Conservation (phyloP, 192 early-diverging fungal species). For the Coemansia sp. region DNA sequence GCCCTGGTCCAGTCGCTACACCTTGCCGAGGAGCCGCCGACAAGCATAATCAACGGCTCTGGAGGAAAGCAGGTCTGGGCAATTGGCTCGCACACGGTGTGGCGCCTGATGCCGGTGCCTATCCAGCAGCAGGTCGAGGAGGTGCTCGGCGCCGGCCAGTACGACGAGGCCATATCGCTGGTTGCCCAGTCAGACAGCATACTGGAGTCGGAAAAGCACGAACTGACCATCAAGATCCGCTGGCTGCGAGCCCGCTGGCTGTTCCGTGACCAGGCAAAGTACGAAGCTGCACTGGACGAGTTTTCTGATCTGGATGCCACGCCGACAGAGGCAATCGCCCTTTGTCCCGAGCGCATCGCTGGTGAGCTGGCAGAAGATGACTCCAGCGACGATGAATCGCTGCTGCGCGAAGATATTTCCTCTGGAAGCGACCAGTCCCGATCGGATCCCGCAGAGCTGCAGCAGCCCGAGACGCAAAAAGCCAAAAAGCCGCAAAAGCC, state of each 20-base stretch:
- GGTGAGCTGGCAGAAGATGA: constrained; percentile 58
- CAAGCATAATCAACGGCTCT: constrained; percentile 56
- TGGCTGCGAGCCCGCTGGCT: constrained; percentile 70
- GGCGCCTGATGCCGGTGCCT: constrained; percentile 64
- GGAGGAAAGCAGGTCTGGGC: constrained; percentile 77
- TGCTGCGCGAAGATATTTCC: background rate
- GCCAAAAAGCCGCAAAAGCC: constrained; percentile 1
- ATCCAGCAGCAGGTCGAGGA: constrained; percentile 66
- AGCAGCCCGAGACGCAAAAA: background rate
- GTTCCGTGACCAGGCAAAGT: constrained; percentile 59
- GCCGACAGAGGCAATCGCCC: constrained; percentile 65
- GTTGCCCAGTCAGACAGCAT: constrained; percentile 74
- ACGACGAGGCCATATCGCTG: constrained; percentile 73
- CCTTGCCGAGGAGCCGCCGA: constrained; percentile 59
- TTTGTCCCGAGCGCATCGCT: constrained; percentile 71
- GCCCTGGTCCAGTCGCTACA: constrained; percentile 80
- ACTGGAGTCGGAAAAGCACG: constrained; percentile 66
- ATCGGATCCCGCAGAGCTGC: background rate
- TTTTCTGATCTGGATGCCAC: constrained; percentile 67
- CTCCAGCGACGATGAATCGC: constrained; percentile 13
- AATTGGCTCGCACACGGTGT: constrained; percentile 65
- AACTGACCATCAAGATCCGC: constrained; percentile 63
- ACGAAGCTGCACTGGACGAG: constrained; percentile 65
- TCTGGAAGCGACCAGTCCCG: constrained; percentile 16
- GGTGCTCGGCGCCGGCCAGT: constrained; percentile 67